Evolutionary conservation across 257 asterid species (phyloP).

Genomic region (Solanum etuberosum): DNA sequence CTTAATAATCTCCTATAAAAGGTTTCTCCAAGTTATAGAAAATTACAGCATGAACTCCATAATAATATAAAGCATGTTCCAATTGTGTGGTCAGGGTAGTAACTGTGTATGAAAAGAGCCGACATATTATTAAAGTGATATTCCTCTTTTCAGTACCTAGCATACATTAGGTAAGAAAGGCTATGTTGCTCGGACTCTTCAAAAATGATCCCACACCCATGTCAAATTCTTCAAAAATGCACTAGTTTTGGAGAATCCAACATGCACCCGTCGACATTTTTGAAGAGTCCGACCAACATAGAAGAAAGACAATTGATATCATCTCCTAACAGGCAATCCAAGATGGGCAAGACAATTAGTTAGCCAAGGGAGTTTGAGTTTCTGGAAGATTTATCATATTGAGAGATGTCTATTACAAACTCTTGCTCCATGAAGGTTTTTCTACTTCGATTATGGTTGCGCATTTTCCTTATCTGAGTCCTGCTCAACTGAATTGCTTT

Average conservation of each 20-base stretch:
- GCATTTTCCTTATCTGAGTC: not conserved
- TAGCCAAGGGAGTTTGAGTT: not conserved
- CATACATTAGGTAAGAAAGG: not conserved
- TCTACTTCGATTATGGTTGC: not conserved
- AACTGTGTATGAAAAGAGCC: not conserved
- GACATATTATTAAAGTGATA: not conserved
- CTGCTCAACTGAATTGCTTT: not conserved
- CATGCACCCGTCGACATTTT: not conserved
- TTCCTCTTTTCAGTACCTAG: not conserved
- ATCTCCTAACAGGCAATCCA: not conserved
- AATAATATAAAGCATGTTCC: not conserved
- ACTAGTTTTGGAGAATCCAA: not conserved
- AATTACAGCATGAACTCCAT: not conserved
- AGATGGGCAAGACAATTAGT: not conserved
- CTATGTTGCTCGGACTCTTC: not conserved
- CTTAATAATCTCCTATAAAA: not conserved
- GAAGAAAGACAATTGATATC: not conserved
- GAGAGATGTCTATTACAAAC: not conserved
- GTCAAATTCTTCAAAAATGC: not conserved
- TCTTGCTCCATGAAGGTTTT: not conserved
- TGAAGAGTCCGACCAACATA: not conserved
- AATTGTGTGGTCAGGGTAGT: not conserved
- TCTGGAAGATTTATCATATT: not conserved
- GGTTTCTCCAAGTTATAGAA: not conserved
- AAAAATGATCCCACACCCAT: not conserved